Evolutionary conservation across 2,329 filamentous ascomycete species (phyloP).

Genomic region (Trichoderma atroviride): DNA sequence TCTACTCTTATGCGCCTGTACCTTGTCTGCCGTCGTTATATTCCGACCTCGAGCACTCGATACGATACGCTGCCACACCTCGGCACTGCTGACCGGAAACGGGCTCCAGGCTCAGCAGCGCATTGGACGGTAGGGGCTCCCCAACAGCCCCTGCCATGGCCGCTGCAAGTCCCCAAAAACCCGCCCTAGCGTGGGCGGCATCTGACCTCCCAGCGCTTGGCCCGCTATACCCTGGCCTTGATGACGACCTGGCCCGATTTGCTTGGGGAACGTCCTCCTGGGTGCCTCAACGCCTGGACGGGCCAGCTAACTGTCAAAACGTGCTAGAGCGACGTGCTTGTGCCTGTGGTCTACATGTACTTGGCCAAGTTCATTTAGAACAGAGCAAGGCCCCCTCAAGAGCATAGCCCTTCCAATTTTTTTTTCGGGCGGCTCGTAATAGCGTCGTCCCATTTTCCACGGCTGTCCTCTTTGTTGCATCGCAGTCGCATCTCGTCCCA

Average conservation of each 20-base stretch:
- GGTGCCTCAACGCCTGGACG: slow-evolving; percentile 21
- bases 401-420: neutral
- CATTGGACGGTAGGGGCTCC: slow-evolving; percentile 20
- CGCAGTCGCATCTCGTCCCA: slow-evolving; percentile 20
- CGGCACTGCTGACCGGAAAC: slow-evolving; percentile 16
- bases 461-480: slow-evolving; percentile 10
- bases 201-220: slow-evolving; percentile 25
- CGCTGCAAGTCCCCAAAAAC: slow-evolving; percentile 19
- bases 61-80: slow-evolving; percentile 2
- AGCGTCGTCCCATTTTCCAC: slow-evolving; percentile 23
- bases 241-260: slow-evolving; percentile 25
- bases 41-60: neutral
- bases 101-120: slow-evolving; percentile 20
- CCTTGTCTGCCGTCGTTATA: neutral
- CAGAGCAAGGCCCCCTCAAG: slow-evolving; percentile 5
- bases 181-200: slow-evolving; percentile 21
- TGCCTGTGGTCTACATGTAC: neutral
- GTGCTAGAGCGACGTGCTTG: slow-evolving; percentile 1
- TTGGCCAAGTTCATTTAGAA: slow-evolving; percentile 4
- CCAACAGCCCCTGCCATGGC: slow-evolving; percentile 17
- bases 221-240: slow-evolving; percentile 20
- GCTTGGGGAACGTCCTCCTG: slow-evolving; percentile 9
- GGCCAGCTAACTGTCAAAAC: neutral
- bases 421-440: slow-evolving; percentile 7
- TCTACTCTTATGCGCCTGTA: neutral